A percentile compares a stretch with the other conserved stretches of the same genome.
Conservation (phyloP, 2,329 filamentous ascomycete genomes). For the Elsinoe ampelina region DNA sequence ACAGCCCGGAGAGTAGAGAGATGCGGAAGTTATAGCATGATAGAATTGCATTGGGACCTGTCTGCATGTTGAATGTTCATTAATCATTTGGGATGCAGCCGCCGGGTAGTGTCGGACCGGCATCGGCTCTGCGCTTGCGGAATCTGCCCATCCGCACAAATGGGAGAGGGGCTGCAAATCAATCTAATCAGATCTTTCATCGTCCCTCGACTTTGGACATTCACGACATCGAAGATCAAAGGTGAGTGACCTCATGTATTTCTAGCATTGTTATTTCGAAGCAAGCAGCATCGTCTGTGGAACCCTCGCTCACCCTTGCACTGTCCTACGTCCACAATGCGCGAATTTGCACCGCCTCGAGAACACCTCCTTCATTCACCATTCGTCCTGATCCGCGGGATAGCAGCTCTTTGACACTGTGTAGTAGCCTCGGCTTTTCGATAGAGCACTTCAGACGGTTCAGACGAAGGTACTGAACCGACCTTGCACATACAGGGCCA, state of each 20-base stretch:
- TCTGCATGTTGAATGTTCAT: neutral
- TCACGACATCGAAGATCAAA: neutral
- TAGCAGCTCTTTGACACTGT: neutral
- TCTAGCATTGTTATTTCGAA: neutral
- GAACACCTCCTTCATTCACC: neutral
- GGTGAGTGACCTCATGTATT: neutral
- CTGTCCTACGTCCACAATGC: neutral
- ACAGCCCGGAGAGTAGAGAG: conserved; percentile 14
- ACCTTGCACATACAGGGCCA: neutral
- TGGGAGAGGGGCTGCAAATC: conserved; percentile 1
- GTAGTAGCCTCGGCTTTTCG: neutral
- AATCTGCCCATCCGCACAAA: conserved; percentile 10
- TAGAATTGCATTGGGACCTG: neutral
- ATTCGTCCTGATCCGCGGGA: too few species aligned
- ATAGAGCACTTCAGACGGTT: too few species aligned
- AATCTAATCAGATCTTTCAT: conserved; percentile 14
- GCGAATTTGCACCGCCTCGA: neutral
- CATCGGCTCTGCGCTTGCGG: neutral
- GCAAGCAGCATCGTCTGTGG: neutral
- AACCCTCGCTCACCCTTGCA: neutral
- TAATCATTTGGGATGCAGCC: neutral
- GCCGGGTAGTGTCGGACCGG: neutral
- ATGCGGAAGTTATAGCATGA: conserved; percentile 7
- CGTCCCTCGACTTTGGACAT: conserved; percentile 8
- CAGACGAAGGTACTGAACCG: too few species aligned